A percentile compares a stretch with the other conserved stretches of the same genome.
phyloP scores from a whole-genome alignment of 2,329 filamentous ascomycete genomes.

The Xylaria arbuscula region DNA sequence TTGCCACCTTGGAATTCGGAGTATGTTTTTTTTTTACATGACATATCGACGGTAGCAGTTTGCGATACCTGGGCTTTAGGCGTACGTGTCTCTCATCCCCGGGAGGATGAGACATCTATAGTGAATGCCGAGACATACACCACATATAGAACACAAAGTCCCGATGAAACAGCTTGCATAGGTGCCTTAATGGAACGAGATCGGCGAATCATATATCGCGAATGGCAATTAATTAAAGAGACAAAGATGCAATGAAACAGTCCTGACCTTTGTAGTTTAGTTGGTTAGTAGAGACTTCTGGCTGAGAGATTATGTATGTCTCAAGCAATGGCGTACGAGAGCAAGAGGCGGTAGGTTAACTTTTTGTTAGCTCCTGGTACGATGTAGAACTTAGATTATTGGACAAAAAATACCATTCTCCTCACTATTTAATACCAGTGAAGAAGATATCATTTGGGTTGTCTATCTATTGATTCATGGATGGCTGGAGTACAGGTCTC shows the following conservation, averaged over 20 bases:
- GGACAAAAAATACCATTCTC: no score
- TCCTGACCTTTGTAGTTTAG: neutral
- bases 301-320: slow-evolving; percentile 4
- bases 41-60: no score
- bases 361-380: neutral
- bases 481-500: neutral
- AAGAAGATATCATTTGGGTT: no score
- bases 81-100: neutral
- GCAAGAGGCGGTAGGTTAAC: neutral
- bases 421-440: no score
- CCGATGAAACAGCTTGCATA: neutral
- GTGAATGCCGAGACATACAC: neutral
- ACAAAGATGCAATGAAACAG: neutral
- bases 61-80: no score
- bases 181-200: neutral
- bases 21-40: no score
- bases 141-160: neutral
- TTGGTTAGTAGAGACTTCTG: neutral
- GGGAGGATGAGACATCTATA: slow-evolving; percentile 1
- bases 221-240: neutral
- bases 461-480: no score
- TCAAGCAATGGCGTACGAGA: neutral
- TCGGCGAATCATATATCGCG: neutral
- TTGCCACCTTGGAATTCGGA: no score
- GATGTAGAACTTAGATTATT: no score